These are phyloP conservation scores for Penicillium dipodomyicola DNA, from an alignment of 495 filamentous ascomycete genomes.

Conservation along the genomic window DNA sequence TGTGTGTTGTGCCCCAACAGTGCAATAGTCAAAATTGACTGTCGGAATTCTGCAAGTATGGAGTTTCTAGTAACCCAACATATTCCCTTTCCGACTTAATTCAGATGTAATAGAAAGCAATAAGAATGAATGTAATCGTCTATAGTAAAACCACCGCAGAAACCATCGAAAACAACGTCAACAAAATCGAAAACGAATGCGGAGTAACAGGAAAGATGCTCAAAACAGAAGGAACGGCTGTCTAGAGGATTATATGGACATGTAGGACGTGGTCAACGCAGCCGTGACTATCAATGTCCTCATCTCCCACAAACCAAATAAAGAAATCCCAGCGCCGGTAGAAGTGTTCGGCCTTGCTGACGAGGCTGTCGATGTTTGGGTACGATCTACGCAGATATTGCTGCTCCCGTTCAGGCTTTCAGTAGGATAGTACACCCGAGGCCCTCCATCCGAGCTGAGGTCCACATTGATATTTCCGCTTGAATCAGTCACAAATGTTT, in stretches of 20 bases:
- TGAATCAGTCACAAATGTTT: slow-evolving; percentile 14
- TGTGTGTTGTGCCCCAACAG: background rate
- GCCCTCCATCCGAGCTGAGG: slow-evolving; percentile 22
- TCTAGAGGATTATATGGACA: slow-evolving; percentile 10
- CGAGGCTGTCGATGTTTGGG: slow-evolving; percentile 14
- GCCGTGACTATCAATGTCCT: slow-evolving; percentile 7
- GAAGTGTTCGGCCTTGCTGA: slow-evolving; percentile 11
- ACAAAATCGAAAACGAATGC: background rate
- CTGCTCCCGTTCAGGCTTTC: slow-evolving; percentile 17
- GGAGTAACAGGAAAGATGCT: background rate
- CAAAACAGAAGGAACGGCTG: background rate
- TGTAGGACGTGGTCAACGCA: slow-evolving; percentile 5
- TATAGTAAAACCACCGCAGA: slow-evolving; percentile 11
- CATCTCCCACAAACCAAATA: slow-evolving; percentile 5
- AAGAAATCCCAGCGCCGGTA: slow-evolving; percentile 8
- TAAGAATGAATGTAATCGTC: slow-evolving; percentile 1
- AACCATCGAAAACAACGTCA: slow-evolving; percentile 1
- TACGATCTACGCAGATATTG: slow-evolving; percentile 14
- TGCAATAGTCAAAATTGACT: background rate
- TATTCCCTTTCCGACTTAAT: background rate
- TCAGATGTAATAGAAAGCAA: slow-evolving; percentile 6
- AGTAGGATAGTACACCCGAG: slow-evolving; percentile 21
- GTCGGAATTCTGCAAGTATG: background rate
- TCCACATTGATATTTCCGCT: slow-evolving; percentile 17
- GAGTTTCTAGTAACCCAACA: background rate